Percentiles rank a stretch among this genome's conserved stretches.
Evolutionary conservation across 2,329 filamentous ascomycete genomes (phyloP).

Genomic region (Sporothrix dimorphospora): DNA sequence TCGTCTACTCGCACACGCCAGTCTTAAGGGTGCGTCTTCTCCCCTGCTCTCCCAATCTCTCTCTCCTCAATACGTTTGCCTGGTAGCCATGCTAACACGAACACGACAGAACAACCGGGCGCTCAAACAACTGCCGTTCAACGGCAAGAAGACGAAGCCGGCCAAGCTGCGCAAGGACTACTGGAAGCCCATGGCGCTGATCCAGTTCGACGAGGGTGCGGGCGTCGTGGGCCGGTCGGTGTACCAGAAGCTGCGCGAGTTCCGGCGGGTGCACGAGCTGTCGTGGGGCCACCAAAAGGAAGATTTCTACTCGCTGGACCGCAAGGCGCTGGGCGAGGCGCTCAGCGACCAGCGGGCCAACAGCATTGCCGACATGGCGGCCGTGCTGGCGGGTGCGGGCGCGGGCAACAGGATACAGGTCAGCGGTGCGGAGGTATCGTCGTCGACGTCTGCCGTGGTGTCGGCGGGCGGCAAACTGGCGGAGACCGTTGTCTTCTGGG

Average conservation of each 20-base stretch:
- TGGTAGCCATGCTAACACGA: not conserved
- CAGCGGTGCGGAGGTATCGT: slow-evolving; percentile 10
- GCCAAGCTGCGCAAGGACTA: slow-evolving; percentile 67
- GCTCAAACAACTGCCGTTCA: slow-evolving; percentile 56
- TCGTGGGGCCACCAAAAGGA: slow-evolving; percentile 54
- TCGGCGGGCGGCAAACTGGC: slow-evolving; percentile 32
- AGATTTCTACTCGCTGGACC: slow-evolving; percentile 48
- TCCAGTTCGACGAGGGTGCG: slow-evolving; percentile 58
- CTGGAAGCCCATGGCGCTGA: slow-evolving; percentile 64
- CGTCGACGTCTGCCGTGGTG: not conserved
- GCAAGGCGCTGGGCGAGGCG: slow-evolving; percentile 52
- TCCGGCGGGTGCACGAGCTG: slow-evolving; percentile 64
- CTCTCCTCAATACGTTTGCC: no score
- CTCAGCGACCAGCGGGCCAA: slow-evolving; percentile 66
- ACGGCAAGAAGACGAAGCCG: slow-evolving; percentile 69
- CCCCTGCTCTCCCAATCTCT: not conserved
- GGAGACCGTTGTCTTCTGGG: slow-evolving; percentile 56
- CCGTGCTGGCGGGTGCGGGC: slow-evolving; percentile 56
- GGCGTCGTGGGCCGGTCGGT: slow-evolving; percentile 60
- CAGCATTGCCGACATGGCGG: slow-evolving; percentile 65
- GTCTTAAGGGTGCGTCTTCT: slow-evolving; percentile 50
- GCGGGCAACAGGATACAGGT: slow-evolving; percentile 53
- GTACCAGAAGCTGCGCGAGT: slow-evolving; percentile 67
- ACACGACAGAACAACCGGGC: slow-evolving; percentile 37
- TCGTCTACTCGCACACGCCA: slow-evolving; percentile 56